These are phyloP conservation scores for Martensiomyces pterosporus DNA, from an alignment of 192 early-diverging fungal genomes.

Conservation along the genomic window DNA sequence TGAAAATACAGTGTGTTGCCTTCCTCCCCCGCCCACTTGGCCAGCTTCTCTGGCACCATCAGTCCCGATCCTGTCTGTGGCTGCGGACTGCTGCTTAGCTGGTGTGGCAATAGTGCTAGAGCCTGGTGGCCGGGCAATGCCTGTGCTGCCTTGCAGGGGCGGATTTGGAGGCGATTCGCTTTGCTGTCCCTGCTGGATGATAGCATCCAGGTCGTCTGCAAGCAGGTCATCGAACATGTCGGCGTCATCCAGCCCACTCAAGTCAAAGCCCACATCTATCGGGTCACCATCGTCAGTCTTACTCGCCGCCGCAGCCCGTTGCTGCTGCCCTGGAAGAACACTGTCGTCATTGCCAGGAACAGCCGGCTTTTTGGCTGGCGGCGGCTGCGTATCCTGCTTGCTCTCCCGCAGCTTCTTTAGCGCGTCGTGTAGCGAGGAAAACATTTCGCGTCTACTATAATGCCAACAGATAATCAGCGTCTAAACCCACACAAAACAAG, in stretches of 20 bases:
- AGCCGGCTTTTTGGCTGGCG: constrained; percentile 16
- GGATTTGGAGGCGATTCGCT: not conserved
- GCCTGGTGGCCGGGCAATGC: no score
- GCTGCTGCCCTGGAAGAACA: no score
- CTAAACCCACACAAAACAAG: no score
- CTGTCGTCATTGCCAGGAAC: constrained; percentile 2
- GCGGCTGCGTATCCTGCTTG: constrained; percentile 14
- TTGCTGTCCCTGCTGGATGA: not conserved
- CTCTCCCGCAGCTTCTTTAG: constrained; percentile 33
- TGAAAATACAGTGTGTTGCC: no score
- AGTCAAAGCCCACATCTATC: constrained; percentile 12
- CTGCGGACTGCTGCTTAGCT: no score
- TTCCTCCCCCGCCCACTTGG: no score
- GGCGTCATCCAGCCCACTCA: constrained; percentile 17
- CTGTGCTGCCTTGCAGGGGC: no score
- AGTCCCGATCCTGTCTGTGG: no score
- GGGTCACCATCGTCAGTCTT: not conserved
- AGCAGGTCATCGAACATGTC: constrained; percentile 24
- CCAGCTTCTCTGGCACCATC: no score
- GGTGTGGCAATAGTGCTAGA: no score
- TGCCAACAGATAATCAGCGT: not conserved
- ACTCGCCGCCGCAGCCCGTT: not conserved
- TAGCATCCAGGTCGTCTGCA: constrained; percentile 1
- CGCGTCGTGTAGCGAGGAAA: constrained; percentile 28
- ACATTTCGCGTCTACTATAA: constrained; percentile 14